Evolutionary conservation across 805 yeast species (phyloP).

Genomic region (Pichia cephalocereana): DNA sequence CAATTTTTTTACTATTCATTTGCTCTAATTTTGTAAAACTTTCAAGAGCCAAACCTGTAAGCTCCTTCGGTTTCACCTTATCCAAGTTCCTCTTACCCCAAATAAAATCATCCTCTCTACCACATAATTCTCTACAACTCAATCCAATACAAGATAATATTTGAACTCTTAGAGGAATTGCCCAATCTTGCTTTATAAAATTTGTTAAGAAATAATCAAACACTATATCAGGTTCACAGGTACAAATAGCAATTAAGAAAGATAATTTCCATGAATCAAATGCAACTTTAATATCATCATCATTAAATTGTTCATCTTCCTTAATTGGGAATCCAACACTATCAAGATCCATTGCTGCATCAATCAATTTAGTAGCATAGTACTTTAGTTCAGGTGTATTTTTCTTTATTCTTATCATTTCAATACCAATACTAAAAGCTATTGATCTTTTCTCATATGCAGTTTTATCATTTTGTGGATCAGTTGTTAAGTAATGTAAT

Average conservation of each 20-base stretch:
- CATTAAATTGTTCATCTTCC: background rate
- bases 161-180: slow-evolving; percentile 67
- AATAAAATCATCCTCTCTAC: slow-evolving; percentile 39
- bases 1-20: slow-evolving; percentile 20
- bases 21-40: slow-evolving; percentile 26
- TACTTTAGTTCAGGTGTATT: slow-evolving; percentile 53
- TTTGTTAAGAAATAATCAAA: slow-evolving; percentile 40
- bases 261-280: slow-evolving; percentile 63
- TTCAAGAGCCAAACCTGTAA: slow-evolving; percentile 41
- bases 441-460: slow-evolving; percentile 40
- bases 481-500: slow-evolving; percentile 42
- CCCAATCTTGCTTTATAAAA: slow-evolving; percentile 64
- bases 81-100: slow-evolving; percentile 27
- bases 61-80: slow-evolving; percentile 21
- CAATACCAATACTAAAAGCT: slow-evolving; percentile 46
- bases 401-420: slow-evolving; percentile 57
- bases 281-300: slow-evolving; percentile 33
- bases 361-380: slow-evolving; percentile 46
- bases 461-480: slow-evolving; percentile 32
- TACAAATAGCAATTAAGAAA: slow-evolving; percentile 55
- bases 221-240: slow-evolving; percentile 31
- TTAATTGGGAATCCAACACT: slow-evolving; percentile 26
- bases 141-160: slow-evolving; percentile 61
- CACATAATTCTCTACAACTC: slow-evolving; percentile 65
- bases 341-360: slow-evolving; percentile 40